phyloP scores from a whole-genome alignment of 192 early-diverging fungal species.

The Kappamyces sp. region DNA sequence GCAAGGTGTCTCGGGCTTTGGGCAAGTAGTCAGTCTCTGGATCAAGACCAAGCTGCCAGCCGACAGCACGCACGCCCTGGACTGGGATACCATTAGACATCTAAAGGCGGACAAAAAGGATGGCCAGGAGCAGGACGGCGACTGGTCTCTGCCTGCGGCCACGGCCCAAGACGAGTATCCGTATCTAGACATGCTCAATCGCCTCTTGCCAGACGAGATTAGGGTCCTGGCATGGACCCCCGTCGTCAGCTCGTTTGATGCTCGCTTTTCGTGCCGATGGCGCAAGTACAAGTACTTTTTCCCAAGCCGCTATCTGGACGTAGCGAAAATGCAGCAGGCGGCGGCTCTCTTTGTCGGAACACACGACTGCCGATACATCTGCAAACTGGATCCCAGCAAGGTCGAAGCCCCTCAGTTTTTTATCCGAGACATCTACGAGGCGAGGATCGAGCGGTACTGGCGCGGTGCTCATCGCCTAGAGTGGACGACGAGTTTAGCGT shows the following conservation, averaged over 20 bases:
- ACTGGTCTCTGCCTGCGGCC: slow-evolving; percentile 2
- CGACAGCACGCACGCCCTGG: slow-evolving; percentile 18
- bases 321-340: slow-evolving; percentile 69
- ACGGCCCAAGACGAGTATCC: slow-evolving; percentile 53
- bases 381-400: slow-evolving; percentile 87
- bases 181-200: slow-evolving; percentile 78
- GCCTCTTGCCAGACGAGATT: slow-evolving; percentile 79
- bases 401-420: slow-evolving; percentile 53
- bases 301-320: slow-evolving; percentile 56
- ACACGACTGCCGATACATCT: slow-evolving; percentile 94
- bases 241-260: slow-evolving; percentile 68
- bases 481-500: slow-evolving; percentile 50
- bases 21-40: slow-evolving; percentile 78
- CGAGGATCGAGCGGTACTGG: slow-evolving; percentile 50
- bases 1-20: slow-evolving; percentile 84
- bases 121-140: slow-evolving; percentile 5
- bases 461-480: slow-evolving; percentile 6
- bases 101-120: slow-evolving; percentile 4
- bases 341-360: slow-evolving; percentile 65
- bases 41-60: slow-evolving; percentile 44
- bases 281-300: slow-evolving; percentile 94
- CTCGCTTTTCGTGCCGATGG: slow-evolving; percentile 76
- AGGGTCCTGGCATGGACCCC: slow-evolving; percentile 89
- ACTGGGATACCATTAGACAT: slow-evolving; percentile 24
- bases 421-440: slow-evolving; percentile 63